phyloP scores from a whole-genome alignment of 768 basidiomycete species.

The Cubamyces lactineus region DNA sequence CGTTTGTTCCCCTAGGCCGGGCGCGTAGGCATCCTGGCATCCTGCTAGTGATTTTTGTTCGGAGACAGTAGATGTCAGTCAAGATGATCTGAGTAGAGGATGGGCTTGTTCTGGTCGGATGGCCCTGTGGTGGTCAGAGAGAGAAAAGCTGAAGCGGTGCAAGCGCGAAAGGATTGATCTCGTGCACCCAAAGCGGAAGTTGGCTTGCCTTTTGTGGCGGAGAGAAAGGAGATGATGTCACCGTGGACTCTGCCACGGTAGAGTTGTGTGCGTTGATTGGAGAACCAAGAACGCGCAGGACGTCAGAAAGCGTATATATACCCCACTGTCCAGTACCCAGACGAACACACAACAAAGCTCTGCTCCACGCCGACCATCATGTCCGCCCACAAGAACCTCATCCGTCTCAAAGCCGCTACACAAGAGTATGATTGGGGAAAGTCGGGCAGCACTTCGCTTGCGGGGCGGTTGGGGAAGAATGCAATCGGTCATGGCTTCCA shows the following conservation, averaged over 20 bases:
- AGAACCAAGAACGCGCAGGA: not conserved
- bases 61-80: too few relatives aligned
- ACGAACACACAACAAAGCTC: not conserved
- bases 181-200: too few relatives aligned
- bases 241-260: not conserved
- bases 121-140: too few relatives aligned
- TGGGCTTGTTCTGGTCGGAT: too few relatives aligned
- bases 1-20: too few relatives aligned
- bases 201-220: too few relatives aligned
- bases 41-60: too few relatives aligned
- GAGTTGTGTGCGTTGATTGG: slow-evolving; percentile 1
- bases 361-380: not conserved
- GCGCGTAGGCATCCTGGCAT: too few relatives aligned
- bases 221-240: too few relatives aligned
- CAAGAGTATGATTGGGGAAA: slow-evolving; percentile 61
- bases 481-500: slow-evolving; percentile 38
- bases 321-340: not conserved
- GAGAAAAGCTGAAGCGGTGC: too few relatives aligned
- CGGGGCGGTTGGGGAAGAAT: slow-evolving; percentile 46
- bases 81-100: too few relatives aligned
- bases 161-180: too few relatives aligned
- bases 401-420: slow-evolving; percentile 33
- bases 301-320: not conserved
- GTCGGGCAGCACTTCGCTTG: slow-evolving; percentile 48
- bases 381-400: slow-evolving; percentile 22